Base-by-base conservation (phyloP, 371 early-diverging fungal species). In the Apophysomyces trapeziformis region DNA sequence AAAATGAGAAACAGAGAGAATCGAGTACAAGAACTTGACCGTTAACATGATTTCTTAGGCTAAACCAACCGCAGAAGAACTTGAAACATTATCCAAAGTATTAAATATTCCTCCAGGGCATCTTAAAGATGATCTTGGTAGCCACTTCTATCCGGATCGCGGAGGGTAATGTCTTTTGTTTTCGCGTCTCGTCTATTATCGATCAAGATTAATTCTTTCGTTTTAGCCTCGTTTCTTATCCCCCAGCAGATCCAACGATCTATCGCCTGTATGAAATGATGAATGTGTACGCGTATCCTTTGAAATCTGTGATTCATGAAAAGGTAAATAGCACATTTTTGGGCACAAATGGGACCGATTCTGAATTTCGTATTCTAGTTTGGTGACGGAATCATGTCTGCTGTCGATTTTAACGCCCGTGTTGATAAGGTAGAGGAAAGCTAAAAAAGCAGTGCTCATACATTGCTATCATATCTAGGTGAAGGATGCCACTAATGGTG, bases 371-470 rank as follows among this genome's bases (percentile, higher is more conserved):
- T 13, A 5, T 45, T 45, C 11, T 66, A 82, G 76, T 75, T 84
- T 60, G 89, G 89, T 21, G 89, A 89, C 66, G 89, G 89, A 1
- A 86, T 89, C 38, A 87, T 90, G 82, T 85, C 87, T 38, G 86
- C 83, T 44, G 79, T 89, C 47, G 82, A 85, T 63, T 87, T 87
- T 47, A 83, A 76, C 38, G 85, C 85, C 21, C 78, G 82, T 38
- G 84, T 89, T 12, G 88, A 87, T 18, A 85, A 85, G 76, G 87
- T 85, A 75, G 46, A 35, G 32, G 32, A 26, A 38, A 60, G 4
- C 5, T 11, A n/a, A n/a, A 38, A 12, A 14, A 12, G 11, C 61
- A 2, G 56, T 11, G 56, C 9, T 21, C 18, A 16, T 9, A 21
- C 56, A 11, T 36, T 35, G n/a, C 58, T 7, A 35, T n/a, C 13